Conservation (phyloP, 345 rosid species). For the Eutrema heterophyllum region DNA sequence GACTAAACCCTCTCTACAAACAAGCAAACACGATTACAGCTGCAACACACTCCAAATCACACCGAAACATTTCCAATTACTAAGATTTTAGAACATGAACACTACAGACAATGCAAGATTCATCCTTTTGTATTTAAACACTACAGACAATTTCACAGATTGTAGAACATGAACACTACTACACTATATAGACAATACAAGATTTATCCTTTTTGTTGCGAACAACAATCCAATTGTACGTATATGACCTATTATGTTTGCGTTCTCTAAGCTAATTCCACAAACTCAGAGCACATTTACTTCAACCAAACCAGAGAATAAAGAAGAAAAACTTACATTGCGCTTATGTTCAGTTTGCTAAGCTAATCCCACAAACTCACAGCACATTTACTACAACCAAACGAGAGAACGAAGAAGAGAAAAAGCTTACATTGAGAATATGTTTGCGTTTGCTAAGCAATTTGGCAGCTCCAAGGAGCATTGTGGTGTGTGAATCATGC, state of each 20-base stretch:
- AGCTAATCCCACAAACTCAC: slow-evolving; percentile 1
- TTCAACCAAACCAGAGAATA: neutral
- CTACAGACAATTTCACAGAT: neutral
- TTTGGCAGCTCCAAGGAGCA: slow-evolving; percentile 93
- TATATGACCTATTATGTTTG: neutral
- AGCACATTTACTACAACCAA: neutral
- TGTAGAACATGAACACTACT: neutral
- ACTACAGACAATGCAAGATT: no score
- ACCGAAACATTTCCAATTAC: neutral
- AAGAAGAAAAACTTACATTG: slow-evolving; percentile 39
- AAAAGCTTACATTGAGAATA: slow-evolving; percentile 50
- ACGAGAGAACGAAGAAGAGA: neutral
- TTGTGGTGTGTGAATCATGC: slow-evolving; percentile 77
- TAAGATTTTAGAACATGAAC: no score
- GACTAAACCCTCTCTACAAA: neutral
- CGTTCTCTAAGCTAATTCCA: neutral
- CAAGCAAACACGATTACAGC: neutral
- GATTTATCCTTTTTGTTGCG: neutral
- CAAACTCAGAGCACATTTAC: neutral
- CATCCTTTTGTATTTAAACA: neutral
- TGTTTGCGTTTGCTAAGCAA: slow-evolving; percentile 65
- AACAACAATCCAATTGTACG: neutral
- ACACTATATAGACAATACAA: neutral
- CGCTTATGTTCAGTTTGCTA: slow-evolving; percentile 12
- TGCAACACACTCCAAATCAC: neutral